Evolutionary conservation across 2,329 filamentous ascomycete genomes (phyloP), one percentile per base, ranked within the genome.

Genomic region (Dactylonectria estremocensis): DNA sequence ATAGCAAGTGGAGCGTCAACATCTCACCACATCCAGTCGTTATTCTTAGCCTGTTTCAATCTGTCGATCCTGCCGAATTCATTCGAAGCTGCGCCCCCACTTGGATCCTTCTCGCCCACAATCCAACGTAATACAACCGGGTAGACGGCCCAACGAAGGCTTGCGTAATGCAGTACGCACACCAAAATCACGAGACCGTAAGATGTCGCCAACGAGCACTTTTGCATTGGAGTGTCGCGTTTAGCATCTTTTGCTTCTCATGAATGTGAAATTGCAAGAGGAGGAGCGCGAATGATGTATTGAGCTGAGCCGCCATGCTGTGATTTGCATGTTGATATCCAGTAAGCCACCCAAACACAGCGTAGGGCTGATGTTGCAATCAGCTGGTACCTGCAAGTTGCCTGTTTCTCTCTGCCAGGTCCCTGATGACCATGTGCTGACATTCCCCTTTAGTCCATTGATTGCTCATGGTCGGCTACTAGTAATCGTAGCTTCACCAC

Each of bases 141-240:
- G 24, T 28, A 28, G 24, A 28, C 24, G 24, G 24, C 24, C 24
- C 24, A 28, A 28, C 7, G 24, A n/a, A 43, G 40, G 40, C 14
- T 73, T 73, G 71, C 71, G 71, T 73, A 72, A 73, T 73, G 69
- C 37, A 31, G 45, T 68, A 45, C 52, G 56, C 52, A 20, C 48
- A 33, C 64, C 24, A 28, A 63, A 49, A 64, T 73, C 68, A 68
- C 45, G 20, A 14, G 50, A 33, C 40, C 40, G 40, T 55, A 56
- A 22, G 16, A 22, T 31, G 11, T 10, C 20, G 7, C 37, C 18
- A 43, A 5, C 9, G 35, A 40, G 43, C 5, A 50, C 20, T 50
- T 58, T 20, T 7, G 24, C 14, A 56, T 64, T 18, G 48, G 31
- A 28, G 22, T 28, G 24, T 28, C 24, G 24, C 24, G 7, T n/a